Percentiles rank a stretch among this genome's conserved stretches.
phyloP scores from a whole-genome alignment of 208 protist genomes.

The Leishmania gerbilli region DNA sequence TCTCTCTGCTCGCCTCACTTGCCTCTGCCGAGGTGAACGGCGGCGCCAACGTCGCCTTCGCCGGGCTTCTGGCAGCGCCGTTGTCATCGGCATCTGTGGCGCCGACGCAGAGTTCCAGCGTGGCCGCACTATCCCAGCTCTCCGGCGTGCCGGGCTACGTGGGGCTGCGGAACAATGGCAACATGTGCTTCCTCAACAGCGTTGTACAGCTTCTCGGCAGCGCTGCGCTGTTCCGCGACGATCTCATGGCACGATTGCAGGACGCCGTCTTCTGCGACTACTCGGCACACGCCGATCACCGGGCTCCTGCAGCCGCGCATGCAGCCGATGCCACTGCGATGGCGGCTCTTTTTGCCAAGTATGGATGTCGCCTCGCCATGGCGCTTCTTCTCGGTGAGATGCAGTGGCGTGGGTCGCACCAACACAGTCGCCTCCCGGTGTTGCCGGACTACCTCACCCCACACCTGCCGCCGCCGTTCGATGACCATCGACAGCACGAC shows the following conservation, averaged over 20 bases:
- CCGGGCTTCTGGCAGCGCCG: not conserved
- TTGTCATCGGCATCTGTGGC: not conserved
- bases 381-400: constrained; percentile 48
- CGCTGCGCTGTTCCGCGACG: constrained; percentile 38
- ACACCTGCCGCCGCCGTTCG: constrained; percentile 48
- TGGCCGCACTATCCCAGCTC: not conserved
- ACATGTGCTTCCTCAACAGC: constrained; percentile 77
- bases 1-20: constrained; percentile 8
- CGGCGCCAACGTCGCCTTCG: not conserved
- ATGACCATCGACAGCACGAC: constrained; percentile 70
- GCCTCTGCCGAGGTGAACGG: not conserved
- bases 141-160: constrained; percentile 36
- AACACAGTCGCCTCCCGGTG: constrained; percentile 19
- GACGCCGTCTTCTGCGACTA: constrained; percentile 10
- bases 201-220: constrained; percentile 62
- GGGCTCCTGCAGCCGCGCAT: not conserved
- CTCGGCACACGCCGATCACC: not conserved
- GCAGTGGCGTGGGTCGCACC: constrained; percentile 46
- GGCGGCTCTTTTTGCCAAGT: not conserved
- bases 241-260: constrained; percentile 21
- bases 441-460: constrained; percentile 36
- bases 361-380: constrained; percentile 31
- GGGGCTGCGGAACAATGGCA: constrained; percentile 56
- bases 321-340: not conserved
- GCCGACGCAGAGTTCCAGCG: not conserved